Percentiles rank a stretch among this genome's conserved stretches.
phyloP scores from a whole-genome alignment of 345 rosid species.

The Abelmoschus esculentus region DNA sequence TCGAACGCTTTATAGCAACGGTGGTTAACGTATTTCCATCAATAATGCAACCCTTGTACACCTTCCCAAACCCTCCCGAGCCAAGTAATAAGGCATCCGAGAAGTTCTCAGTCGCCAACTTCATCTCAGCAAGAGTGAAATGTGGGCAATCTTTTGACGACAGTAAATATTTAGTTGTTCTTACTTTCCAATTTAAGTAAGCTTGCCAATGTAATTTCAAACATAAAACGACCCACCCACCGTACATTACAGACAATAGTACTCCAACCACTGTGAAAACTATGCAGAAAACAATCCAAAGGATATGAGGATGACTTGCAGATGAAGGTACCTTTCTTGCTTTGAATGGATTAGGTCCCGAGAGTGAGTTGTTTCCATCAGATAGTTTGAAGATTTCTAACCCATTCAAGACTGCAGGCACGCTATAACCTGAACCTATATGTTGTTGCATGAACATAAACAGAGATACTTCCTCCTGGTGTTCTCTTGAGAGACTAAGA shows the following conservation, averaged over 20 bases:
- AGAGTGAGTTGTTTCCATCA: slow-evolving; percentile 27
- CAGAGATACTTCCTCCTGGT: slow-evolving; percentile 32
- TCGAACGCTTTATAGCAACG: slow-evolving; percentile 50
- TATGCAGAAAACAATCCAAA: slow-evolving; percentile 37
- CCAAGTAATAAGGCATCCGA: slow-evolving; percentile 36
- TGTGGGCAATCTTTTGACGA: slow-evolving; percentile 41
- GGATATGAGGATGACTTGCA: slow-evolving; percentile 41
- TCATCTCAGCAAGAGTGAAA: slow-evolving; percentile 41
- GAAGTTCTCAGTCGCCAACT: slow-evolving; percentile 35
- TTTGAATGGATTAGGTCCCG: slow-evolving; percentile 39
- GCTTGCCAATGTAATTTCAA: slow-evolving; percentile 1
- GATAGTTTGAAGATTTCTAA: slow-evolving; percentile 46
- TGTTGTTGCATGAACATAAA: slow-evolving; percentile 11
- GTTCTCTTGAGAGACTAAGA: slow-evolving; percentile 15
- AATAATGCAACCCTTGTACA: slow-evolving; percentile 33
- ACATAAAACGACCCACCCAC: slow-evolving; percentile 37
- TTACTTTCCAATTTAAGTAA: slow-evolving; percentile 36
- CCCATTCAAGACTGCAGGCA: slow-evolving; percentile 39
- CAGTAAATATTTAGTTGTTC: slow-evolving; percentile 21
- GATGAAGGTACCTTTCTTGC: slow-evolving; percentile 9
- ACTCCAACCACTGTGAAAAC: slow-evolving; percentile 27
- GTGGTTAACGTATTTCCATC: slow-evolving; percentile 20
- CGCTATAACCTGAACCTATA: slow-evolving; percentile 32
- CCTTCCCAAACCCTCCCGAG: slow-evolving; percentile 55
- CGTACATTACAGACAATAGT: slow-evolving; percentile 57